A percentile compares a stretch with the other conserved stretches of the same genome.
Conservation (phyloP, 2,329 filamentous ascomycete genomes). For the Verticillium zaregamsianum region DNA sequence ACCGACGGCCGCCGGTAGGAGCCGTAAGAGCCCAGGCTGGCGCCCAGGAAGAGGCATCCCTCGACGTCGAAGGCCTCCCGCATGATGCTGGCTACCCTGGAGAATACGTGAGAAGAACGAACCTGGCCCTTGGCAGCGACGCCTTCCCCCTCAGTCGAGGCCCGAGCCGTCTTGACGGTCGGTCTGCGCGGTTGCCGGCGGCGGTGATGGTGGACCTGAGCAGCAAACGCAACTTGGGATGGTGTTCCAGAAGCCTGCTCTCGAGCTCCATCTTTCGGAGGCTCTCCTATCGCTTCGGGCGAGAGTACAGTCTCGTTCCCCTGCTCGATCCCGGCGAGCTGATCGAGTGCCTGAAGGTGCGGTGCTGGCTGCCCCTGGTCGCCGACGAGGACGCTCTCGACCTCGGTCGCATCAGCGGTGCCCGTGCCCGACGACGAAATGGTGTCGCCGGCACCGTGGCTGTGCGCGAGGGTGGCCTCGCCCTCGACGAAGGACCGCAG, state of each 20-base stretch:
- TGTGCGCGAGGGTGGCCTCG: constrained; percentile 5
- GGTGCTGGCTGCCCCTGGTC: too few species aligned
- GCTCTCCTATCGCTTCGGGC: too few species aligned
- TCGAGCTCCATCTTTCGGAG: too few species aligned
- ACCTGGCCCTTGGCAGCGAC: constrained; percentile 7
- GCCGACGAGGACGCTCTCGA: background rate
- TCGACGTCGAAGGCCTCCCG: constrained; percentile 32
- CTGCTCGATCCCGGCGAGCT: too few species aligned
- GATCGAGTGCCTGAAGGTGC: too few species aligned
- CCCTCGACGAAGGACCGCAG: constrained; percentile 30
- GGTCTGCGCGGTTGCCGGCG: constrained; percentile 3
- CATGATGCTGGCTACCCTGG: constrained; percentile 38
- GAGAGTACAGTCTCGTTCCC: too few species aligned
- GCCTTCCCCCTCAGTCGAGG: constrained; percentile 1
- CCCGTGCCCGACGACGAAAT: background rate
- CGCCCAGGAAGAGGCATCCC: constrained; percentile 11
- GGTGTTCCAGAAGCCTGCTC: background rate
- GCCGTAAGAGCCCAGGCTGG: constrained; percentile 16
- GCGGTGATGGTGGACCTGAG: constrained; percentile 1
- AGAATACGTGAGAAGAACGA: constrained; percentile 25
- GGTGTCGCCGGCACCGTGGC: background rate
- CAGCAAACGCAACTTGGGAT: background rate
- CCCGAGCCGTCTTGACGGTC: constrained; percentile 5
- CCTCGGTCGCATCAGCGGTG: background rate
- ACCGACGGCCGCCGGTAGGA: too few species aligned